phyloP scores from a whole-genome alignment of 2,329 filamentous ascomycete species.

The Sporothrix brasiliensis region DNA sequence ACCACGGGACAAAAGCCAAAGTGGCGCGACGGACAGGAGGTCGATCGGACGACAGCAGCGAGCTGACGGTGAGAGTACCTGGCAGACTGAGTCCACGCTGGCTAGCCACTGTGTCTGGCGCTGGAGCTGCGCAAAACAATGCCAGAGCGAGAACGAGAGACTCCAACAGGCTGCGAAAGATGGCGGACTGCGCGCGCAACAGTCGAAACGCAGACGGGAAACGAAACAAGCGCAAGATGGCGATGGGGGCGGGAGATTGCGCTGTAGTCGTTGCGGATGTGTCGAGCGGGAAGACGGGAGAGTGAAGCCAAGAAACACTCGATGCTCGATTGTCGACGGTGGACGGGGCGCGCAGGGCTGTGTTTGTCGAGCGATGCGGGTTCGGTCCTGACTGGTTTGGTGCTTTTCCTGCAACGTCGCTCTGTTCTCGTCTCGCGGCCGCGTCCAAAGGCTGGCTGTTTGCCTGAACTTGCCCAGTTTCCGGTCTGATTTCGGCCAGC shows the following conservation, averaged over 20 bases:
- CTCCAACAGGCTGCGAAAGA: background rate
- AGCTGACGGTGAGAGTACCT: conserved; percentile 11
- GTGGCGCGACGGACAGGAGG: conserved; percentile 15
- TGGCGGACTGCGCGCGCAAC: background rate
- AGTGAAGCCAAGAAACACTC: conserved; percentile 16
- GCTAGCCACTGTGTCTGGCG: background rate
- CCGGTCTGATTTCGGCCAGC: conserved; percentile 24
- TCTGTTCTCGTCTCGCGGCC: background rate
- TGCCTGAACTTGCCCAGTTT: conserved; percentile 14
- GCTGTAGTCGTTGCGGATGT: conserved; percentile 2
- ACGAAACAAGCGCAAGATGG: conserved; percentile 6
- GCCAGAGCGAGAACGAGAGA: background rate
- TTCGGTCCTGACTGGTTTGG: conserved; percentile 11
- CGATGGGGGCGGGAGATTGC: conserved; percentile 9
- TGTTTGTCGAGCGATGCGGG: conserved; percentile 20
- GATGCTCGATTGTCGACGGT: conserved; percentile 17
- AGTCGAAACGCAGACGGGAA: background rate
- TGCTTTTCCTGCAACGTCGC: conserved; percentile 3
- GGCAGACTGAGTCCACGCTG: background rate
- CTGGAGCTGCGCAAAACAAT: conserved; percentile 9
- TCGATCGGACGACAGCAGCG: conserved; percentile 5
- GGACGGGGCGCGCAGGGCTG: conserved; percentile 16
- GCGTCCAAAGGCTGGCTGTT: background rate
- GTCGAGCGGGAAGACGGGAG: background rate
- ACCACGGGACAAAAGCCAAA: conserved; percentile 18